Evolutionary conservation across 2,329 filamentous ascomycete genomes (phyloP).

Genomic region (Apiospora aurea): DNA sequence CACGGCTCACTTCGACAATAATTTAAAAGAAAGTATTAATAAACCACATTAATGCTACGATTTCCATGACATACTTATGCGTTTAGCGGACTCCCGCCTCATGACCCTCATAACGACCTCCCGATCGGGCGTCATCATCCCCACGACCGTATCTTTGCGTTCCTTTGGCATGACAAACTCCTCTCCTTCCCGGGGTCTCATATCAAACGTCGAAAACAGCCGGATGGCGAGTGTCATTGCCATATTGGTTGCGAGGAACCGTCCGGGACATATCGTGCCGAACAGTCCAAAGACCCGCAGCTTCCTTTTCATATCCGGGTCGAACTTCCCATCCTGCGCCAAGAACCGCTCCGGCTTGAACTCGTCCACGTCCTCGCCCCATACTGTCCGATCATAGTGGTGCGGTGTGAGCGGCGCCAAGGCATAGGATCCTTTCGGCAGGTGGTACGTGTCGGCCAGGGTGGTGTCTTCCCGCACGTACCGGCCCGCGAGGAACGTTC

Average conservation of each 20-base stretch:
- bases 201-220: not conserved
- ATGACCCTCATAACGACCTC: not conserved
- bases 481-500: conserved; percentile 24
- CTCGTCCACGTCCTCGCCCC: conserved; percentile 23
- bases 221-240: conserved; percentile 24
- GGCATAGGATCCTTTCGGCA: conserved; percentile 26
- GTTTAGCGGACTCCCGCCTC: not conserved
- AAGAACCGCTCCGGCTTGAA: not conserved
- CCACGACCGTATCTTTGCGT: not conserved
- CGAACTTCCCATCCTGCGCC: conserved; percentile 1
- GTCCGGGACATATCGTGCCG: conserved; percentile 28
- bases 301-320: conserved; percentile 24
- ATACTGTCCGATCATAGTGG: conserved; percentile 9
- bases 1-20: too few species aligned
- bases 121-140: not conserved
- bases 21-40: too few species aligned
- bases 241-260: conserved; percentile 28
- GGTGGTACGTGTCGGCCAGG: conserved; percentile 18
- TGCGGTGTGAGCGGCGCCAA: conserved; percentile 27
- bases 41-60: not conserved
- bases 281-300: conserved; percentile 28
- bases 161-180: not conserved
- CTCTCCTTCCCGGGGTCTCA: not conserved
- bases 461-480: conserved; percentile 28
- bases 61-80: not conserved